Evolutionary conservation across 257 asterid species (phyloP).

Genomic region (Solanum sparsipilum): DNA sequence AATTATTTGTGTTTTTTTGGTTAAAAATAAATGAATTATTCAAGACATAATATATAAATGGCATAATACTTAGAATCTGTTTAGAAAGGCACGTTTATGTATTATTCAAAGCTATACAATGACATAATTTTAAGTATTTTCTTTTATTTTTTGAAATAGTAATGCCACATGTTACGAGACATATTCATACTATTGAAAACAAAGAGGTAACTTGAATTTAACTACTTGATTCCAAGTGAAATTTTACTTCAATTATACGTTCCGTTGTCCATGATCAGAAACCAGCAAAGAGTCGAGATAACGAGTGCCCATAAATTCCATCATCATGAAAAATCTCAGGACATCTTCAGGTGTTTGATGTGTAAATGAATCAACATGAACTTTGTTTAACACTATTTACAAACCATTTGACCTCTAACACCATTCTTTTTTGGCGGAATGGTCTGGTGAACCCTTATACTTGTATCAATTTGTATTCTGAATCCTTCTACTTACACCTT

Average conservation of each 20-base stretch:
- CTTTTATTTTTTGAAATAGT: neutral
- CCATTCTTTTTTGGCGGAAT: no score
- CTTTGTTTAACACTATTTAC: no score
- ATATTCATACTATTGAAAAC: no score
- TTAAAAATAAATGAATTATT: neutral
- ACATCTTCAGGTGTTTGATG: slow-evolving; percentile 20
- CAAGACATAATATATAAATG: no score
- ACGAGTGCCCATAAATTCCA: slow-evolving; percentile 15
- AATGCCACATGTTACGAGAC: no score
- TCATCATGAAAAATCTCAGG: slow-evolving; percentile 22
- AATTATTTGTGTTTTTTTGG: neutral
- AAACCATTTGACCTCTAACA: no score
- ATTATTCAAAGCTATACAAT: no score
- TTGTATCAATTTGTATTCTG: no score
- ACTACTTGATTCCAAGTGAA: neutral
- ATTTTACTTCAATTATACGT: neutral
- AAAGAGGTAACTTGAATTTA: neutral
- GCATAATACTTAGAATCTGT: neutral
- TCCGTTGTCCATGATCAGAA: neutral
- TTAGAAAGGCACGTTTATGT: neutral
- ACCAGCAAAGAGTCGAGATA: slow-evolving; percentile 13
- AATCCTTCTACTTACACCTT: no score
- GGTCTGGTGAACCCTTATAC: no score
- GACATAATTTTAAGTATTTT: neutral
- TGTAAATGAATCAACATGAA: neutral